These are phyloP conservation scores for Wickerhamomyces chambardii DNA, from an alignment of 805 yeast genomes.

Conservation along the genomic window DNA sequence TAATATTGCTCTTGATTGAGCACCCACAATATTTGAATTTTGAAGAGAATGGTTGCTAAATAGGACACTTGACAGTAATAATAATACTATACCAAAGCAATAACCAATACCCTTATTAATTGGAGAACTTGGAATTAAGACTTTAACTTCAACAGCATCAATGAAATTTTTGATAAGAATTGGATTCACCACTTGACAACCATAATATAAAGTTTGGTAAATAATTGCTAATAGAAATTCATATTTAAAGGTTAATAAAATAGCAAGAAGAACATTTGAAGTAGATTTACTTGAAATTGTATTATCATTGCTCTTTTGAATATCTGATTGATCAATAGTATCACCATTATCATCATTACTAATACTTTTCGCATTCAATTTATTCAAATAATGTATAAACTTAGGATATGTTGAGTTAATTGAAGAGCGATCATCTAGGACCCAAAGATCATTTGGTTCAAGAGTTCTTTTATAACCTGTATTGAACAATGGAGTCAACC, in stretches of 20 bases:
- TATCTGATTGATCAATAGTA: too few species aligned
- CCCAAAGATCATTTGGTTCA: slow-evolving; percentile 53
- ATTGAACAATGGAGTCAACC: slow-evolving; percentile 89
- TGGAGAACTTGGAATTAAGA: slow-evolving; percentile 25
- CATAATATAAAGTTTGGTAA: slow-evolving; percentile 36
- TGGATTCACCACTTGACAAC: slow-evolving; percentile 42
- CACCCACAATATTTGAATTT: slow-evolving; percentile 49
- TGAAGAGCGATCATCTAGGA: too few species aligned
- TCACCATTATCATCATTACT: too few species aligned
- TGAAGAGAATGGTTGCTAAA: slow-evolving; percentile 42
- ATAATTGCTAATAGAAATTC: slow-evolving; percentile 31
- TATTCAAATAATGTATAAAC: slow-evolving; percentile 54
- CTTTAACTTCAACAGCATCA: slow-evolving; percentile 38
- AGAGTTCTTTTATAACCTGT: slow-evolving; percentile 59
- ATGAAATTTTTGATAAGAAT: slow-evolving; percentile 45
- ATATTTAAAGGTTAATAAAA: slow-evolving; percentile 39
- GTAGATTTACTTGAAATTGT: too few species aligned
- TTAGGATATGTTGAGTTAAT: slow-evolving; percentile 60
- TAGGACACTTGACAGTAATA: slow-evolving; percentile 31
- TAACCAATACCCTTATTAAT: slow-evolving; percentile 49
- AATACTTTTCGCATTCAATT: too few species aligned
- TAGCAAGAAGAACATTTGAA: too few species aligned
- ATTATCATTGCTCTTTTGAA: too few species aligned
- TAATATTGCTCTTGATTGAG: slow-evolving; percentile 54
- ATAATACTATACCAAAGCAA: slow-evolving; percentile 40